Evolutionary conservation across 2,329 filamentous ascomycete species (phyloP).

Genomic region (Colletotrichum godetiae): DNA sequence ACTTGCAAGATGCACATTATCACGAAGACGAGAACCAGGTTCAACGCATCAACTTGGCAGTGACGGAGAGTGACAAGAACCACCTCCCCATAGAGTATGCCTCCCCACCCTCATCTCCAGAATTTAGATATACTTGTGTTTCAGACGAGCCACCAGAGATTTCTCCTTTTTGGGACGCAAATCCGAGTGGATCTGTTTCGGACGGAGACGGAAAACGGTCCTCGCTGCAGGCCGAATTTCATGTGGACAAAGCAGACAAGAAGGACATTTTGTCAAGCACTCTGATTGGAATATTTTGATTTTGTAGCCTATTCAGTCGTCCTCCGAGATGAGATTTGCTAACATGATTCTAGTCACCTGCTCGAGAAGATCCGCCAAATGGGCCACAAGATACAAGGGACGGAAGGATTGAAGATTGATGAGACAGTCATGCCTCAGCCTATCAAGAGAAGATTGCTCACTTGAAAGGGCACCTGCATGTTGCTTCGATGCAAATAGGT

Average conservation of each 20-base stretch:
- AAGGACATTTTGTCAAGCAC: not conserved
- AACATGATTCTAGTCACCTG: slow-evolving; percentile 58
- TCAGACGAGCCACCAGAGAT: slow-evolving; percentile 20
- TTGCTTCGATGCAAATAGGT: not conserved
- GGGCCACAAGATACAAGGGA: slow-evolving; percentile 50
- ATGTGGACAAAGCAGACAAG: slow-evolving; percentile 2
- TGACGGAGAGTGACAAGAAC: slow-evolving; percentile 66
- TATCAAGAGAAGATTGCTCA: slow-evolving; percentile 58
- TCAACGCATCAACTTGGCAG: slow-evolving; percentile 61
- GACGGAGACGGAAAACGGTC: not conserved
- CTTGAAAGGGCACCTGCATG: slow-evolving; percentile 41
- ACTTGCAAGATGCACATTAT: slow-evolving; percentile 63
- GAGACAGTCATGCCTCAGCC: slow-evolving; percentile 51
- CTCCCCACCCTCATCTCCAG: slow-evolving; percentile 47
- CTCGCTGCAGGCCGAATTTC: slow-evolving; percentile 16
- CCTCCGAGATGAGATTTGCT: slow-evolving; percentile 44
- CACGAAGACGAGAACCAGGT: slow-evolving; percentile 62
- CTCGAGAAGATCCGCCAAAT: slow-evolving; percentile 65
- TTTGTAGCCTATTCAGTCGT: not conserved
- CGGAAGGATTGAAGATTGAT: slow-evolving; percentile 46
- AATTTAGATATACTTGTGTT: slow-evolving; percentile 41
- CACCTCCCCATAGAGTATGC: slow-evolving; percentile 68
- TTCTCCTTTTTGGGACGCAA: slow-evolving; percentile 28
- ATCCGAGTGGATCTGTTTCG: slow-evolving; percentile 29
- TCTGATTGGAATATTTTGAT: not conserved